Percentiles rank a stretch among this genome's conserved stretches.
These are phyloP conservation scores for Blastomyces emzantsi DNA, from an alignment of 2,329 filamentous ascomycete species.

Conservation along the genomic window DNA sequence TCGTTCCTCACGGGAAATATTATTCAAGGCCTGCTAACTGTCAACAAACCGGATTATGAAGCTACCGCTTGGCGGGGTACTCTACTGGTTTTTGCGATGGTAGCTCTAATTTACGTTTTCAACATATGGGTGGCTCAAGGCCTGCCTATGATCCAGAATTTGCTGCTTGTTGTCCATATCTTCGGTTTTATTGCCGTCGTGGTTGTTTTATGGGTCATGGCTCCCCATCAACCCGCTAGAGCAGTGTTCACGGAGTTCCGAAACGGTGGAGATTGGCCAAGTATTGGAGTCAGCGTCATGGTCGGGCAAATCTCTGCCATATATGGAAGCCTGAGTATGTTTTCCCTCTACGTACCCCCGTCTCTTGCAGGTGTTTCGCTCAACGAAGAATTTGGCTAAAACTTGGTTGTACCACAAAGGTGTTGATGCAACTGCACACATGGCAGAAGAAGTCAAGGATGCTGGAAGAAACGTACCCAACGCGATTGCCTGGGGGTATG, in stretches of 20 bases:
- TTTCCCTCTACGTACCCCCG: slow-evolving; percentile 25
- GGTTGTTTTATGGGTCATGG: slow-evolving; percentile 25
- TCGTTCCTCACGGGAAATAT: slow-evolving; percentile 27
- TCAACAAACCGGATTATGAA: slow-evolving; percentile 24
- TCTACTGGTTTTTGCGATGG: slow-evolving; percentile 21
- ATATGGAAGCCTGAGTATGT: slow-evolving; percentile 29
- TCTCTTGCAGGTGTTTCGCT: slow-evolving; percentile 29
- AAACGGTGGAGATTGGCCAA: slow-evolving; percentile 23
- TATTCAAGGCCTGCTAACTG: slow-evolving; percentile 27
- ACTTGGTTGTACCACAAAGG: slow-evolving; percentile 8
- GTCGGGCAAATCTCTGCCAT: slow-evolving; percentile 37
- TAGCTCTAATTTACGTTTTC: slow-evolving; percentile 21
- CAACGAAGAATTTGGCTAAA: background rate
- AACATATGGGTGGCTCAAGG: slow-evolving; percentile 23
- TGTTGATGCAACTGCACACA: slow-evolving; percentile 21
- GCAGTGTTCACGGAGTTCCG: slow-evolving; percentile 22
- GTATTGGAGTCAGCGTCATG: slow-evolving; percentile 29
- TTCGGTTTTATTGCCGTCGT: slow-evolving; percentile 27
- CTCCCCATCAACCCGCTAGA: slow-evolving; percentile 20
- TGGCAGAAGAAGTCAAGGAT: slow-evolving; percentile 34
- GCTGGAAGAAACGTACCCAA: slow-evolving; percentile 29
- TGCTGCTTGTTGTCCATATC: slow-evolving; percentile 27
- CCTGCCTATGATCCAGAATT: slow-evolving; percentile 25
- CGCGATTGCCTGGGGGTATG: slow-evolving; percentile 28
- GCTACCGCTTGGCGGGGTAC: slow-evolving; percentile 26